A percentile compares a stretch with the other conserved stretches of the same genome.
phyloP scores from a whole-genome alignment of 2,329 filamentous ascomycete species.

The Didymella lethalis region DNA sequence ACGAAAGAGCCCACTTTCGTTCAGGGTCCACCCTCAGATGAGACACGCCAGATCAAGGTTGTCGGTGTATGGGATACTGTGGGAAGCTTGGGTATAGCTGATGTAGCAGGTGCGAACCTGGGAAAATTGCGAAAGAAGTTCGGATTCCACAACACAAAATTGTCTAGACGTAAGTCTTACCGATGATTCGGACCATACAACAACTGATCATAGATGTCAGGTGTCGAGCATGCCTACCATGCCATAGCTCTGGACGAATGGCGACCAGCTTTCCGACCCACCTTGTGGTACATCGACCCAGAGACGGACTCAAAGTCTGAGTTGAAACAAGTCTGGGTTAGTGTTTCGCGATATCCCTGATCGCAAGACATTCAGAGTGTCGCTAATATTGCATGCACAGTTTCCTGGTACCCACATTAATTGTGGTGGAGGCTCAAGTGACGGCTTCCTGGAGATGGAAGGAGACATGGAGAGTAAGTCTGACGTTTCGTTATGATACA shows the following conservation, averaged over 20 bases:
- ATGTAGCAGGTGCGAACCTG: constrained; percentile 46
- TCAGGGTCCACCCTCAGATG: not conserved
- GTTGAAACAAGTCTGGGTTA: constrained; percentile 60
- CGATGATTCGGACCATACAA: accelerated
- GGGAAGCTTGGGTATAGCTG: constrained; percentile 55
- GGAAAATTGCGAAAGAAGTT: constrained; percentile 34
- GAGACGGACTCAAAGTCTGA: constrained; percentile 46
- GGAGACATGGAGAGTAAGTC: constrained; percentile 46
- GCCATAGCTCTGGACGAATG: constrained; percentile 64
- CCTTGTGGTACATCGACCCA: constrained; percentile 58
- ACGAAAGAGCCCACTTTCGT: not conserved
- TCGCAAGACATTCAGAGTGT: no score
- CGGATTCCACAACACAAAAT: constrained; percentile 46
- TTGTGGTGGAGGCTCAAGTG: constrained; percentile 57
- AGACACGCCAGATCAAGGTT: constrained; percentile 44
- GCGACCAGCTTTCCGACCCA: constrained; percentile 61
- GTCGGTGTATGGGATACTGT: constrained; percentile 62
- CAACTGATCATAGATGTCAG: constrained; percentile 42
- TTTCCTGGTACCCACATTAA: constrained; percentile 63
- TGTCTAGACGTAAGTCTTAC: constrained; percentile 42
- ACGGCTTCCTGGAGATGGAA: constrained; percentile 41
- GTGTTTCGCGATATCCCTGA: not conserved
- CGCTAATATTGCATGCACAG: not conserved
- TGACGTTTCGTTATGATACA: accelerated
- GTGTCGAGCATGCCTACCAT: constrained; percentile 63